These are phyloP conservation scores for Erodium maritimum DNA, from an alignment of 345 rosid genomes.

Conservation along the genomic window DNA sequence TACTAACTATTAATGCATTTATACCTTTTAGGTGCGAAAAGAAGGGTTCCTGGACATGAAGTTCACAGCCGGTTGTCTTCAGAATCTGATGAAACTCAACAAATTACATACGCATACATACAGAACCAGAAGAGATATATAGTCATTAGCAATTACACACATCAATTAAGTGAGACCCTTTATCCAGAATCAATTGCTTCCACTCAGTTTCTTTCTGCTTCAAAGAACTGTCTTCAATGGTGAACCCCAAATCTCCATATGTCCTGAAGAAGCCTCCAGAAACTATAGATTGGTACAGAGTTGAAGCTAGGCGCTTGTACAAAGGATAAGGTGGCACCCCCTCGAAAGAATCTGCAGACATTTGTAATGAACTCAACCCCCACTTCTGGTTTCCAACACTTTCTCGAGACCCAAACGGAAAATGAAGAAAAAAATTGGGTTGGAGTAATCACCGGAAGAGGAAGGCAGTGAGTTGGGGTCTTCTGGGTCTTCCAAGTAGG, in stretches of 20 bases:
- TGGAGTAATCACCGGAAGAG: not conserved
- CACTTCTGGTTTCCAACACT: not conserved
- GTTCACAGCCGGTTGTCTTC: not conserved
- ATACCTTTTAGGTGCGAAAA: not conserved
- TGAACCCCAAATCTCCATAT: not conserved
- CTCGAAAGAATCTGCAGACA: conserved; percentile 14
- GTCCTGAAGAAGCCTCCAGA: conserved; percentile 19
- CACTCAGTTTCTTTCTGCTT: not conserved
- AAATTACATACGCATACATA: not conserved
- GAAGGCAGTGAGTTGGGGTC: not conserved
- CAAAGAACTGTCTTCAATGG: not conserved
- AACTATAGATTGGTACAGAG: conserved; percentile 25
- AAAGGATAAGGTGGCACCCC: conserved; percentile 47
- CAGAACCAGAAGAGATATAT: not conserved
- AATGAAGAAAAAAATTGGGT: not conserved
- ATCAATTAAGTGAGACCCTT: not conserved
- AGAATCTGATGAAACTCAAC: not conserved
- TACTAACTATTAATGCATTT: not conserved
- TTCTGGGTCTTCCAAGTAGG: not conserved
- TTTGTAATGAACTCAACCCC: conserved; percentile 1
- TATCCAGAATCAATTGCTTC: not conserved
- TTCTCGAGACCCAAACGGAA: not conserved
- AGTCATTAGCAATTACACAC: not conserved
- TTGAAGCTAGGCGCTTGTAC: conserved; percentile 35
- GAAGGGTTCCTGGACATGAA: not conserved